Evolutionary conservation across 2,329 filamentous ascomycete species (phyloP), one percentile per base, ranked within the genome.

Genomic region (Hymenoscyphus occultus): DNA sequence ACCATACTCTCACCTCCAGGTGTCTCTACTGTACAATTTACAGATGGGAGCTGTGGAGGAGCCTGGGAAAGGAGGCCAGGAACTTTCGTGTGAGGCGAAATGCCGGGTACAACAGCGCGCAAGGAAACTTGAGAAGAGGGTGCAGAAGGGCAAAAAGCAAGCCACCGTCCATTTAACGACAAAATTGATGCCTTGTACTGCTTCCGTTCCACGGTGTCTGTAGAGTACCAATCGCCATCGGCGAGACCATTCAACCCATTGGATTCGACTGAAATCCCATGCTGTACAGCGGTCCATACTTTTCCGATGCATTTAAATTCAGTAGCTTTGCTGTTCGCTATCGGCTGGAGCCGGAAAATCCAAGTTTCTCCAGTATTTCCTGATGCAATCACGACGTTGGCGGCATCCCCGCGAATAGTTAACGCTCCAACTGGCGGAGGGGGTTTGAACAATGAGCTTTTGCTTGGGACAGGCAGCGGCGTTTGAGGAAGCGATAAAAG

Each of bases 321-420:
- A 10, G 64, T 65, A 7, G 35, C 56, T 2, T 56, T 60, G 28
- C 39, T 28, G 4, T 40, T 40, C 12, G 56, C 80, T 75, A 84
- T 89, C 16, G 77, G 74, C 56, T 79, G 69, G 67, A 87, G 84
- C 9, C 82, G 79, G 71, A 84, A 98, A 7, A 97, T 80, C 83
- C 90, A 97, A 57, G 94, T 88, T 78, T 98, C 94, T 13, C 94
- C 94, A 60, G 92, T 97, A 28, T 83, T 79, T 2, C 92, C 93
- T 60, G 93, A 97, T 63, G 90, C 86, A 39, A 97, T 81, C 2
- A 89, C 83, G 45, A 97, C 74, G 71, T 85, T 91, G 39, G 87
- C 89, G 4, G 85, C 86, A 71, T 91, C 90, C 12, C 90, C 89
- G 72, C 89, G 86, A 63, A 97, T 80, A 56, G 85, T 87, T 65